Conservation (phyloP, 805 yeast genomes). For the Barnettozyma salicaria region DNA sequence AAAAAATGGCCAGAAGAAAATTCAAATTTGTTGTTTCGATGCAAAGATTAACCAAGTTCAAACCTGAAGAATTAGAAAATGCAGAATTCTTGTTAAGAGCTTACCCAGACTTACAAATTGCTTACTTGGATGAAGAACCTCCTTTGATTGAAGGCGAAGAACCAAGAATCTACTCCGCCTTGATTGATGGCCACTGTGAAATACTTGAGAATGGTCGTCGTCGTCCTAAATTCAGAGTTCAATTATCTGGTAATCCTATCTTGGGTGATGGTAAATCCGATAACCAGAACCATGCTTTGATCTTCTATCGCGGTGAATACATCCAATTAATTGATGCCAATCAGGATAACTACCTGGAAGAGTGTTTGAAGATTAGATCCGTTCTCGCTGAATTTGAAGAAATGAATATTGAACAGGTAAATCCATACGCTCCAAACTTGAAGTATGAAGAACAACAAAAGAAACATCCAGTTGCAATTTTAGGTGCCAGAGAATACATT, state of each 20-base stretch:
- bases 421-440: constrained; percentile 72
- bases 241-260: constrained; percentile 78
- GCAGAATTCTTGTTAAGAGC: constrained; percentile 79
- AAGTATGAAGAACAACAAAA: constrained; percentile 47
- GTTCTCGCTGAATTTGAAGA: constrained; percentile 82
- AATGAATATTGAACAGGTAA: constrained; percentile 64
- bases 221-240: constrained; percentile 71
- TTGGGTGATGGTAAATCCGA: constrained; percentile 87
- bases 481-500: constrained; percentile 83
- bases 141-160: constrained; percentile 65
- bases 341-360: constrained; percentile 82
- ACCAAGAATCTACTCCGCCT: constrained; percentile 65
- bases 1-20: constrained; percentile 80
- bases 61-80: constrained; percentile 68
- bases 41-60: constrained; percentile 75
- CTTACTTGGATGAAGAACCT: constrained; percentile 92
- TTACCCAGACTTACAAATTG: constrained; percentile 82
- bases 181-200: constrained; percentile 78
- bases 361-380: constrained; percentile 77
- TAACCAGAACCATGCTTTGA: constrained; percentile 76
- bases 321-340: constrained; percentile 81
- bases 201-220: constrained; percentile 66
- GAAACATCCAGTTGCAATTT: constrained; percentile 70
- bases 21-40: constrained; percentile 77
- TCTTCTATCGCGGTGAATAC: constrained; percentile 81